Evolutionary conservation across 2,329 filamentous ascomycete species (phyloP).

Genomic region (Trichoderma oligosporum): DNA sequence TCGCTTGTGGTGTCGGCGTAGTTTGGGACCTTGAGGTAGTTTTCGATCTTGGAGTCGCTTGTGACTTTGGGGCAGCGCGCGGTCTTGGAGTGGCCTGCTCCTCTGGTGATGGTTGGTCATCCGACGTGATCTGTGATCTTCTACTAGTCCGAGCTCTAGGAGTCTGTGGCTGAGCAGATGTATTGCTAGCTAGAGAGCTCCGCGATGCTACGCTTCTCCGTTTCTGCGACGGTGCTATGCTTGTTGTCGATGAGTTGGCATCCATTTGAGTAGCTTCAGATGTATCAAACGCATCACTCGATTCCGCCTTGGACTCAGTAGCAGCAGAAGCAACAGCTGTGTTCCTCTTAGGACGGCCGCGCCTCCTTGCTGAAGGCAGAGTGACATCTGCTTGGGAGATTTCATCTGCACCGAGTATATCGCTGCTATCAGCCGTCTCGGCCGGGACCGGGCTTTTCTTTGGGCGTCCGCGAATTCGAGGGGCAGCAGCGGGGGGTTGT

Average conservation of each 20-base stretch:
- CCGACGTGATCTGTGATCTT: background rate
- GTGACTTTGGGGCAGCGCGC: background rate
- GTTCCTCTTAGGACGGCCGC: slow-evolving; percentile 8
- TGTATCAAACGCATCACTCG: slow-evolving; percentile 38
- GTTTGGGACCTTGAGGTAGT: slow-evolving; percentile 47
- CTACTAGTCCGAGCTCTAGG: background rate
- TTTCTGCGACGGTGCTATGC: slow-evolving; percentile 56
- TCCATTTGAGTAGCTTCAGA: slow-evolving; percentile 34
- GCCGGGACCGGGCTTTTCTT: slow-evolving; percentile 40
- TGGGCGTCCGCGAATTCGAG: slow-evolving; percentile 37
- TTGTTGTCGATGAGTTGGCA: slow-evolving; percentile 35
- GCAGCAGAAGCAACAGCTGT: background rate
- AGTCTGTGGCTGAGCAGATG: background rate
- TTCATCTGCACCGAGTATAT: slow-evolving; percentile 19
- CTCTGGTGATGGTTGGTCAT: background rate
- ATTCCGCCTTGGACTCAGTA: slow-evolving; percentile 23
- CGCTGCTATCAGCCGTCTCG: slow-evolving; percentile 18
- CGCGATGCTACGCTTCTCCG: slow-evolving; percentile 56
- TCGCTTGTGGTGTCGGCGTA: background rate
- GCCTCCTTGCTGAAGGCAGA: background rate
- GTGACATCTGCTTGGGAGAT: slow-evolving; percentile 18
- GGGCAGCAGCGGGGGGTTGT: slow-evolving; percentile 45
- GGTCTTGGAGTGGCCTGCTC: slow-evolving; percentile 4
- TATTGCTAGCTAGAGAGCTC: slow-evolving; percentile 33
- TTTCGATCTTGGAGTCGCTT: background rate